These are phyloP conservation scores for Babjeviella inositovora DNA, from an alignment of 805 yeast genomes.

Conservation along the genomic window DNA sequence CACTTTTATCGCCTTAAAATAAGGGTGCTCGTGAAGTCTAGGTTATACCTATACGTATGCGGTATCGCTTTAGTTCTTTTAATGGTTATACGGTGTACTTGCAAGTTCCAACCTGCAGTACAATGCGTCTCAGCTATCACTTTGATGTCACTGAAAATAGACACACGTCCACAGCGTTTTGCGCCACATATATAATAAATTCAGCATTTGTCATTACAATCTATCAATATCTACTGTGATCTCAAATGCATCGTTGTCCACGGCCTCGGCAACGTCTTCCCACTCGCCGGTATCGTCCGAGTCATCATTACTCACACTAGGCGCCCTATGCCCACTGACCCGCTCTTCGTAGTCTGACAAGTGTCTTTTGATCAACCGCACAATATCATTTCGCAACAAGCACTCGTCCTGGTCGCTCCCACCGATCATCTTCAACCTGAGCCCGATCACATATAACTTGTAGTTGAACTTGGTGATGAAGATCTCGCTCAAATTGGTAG, in stretches of 20 bases:
- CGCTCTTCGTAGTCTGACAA: conserved; percentile 7
- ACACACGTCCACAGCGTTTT: too few species aligned
- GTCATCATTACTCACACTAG: conserved; percentile 9
- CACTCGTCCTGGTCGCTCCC: conserved; percentile 59
- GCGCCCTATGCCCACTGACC: conserved; percentile 6
- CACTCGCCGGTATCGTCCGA: conserved; percentile 11
- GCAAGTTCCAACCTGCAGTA: too few species aligned
- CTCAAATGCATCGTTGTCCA: conserved; percentile 13
- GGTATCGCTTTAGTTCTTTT: too few species aligned
- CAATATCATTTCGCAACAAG: conserved; percentile 30
- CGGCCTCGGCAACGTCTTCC: too few species aligned
- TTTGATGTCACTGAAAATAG: too few species aligned
- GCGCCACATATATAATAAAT: too few species aligned
- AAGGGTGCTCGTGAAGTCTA: too few species aligned
- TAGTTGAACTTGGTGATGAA: conserved; percentile 49
- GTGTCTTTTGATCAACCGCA: conserved; percentile 19
- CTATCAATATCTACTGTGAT: conserved; percentile 25
- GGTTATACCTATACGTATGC: too few species aligned
- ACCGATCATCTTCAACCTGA: conserved; percentile 45
- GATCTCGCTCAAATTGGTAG: conserved; percentile 29
- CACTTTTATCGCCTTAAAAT: too few species aligned
- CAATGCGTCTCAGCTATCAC: too few species aligned
- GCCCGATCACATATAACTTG: conserved; percentile 37
- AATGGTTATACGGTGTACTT: too few species aligned
- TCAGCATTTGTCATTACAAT: too few species aligned